phyloP scores from a whole-genome alignment of 2,329 filamentous ascomycete species.

The Pyrenophora teres region DNA sequence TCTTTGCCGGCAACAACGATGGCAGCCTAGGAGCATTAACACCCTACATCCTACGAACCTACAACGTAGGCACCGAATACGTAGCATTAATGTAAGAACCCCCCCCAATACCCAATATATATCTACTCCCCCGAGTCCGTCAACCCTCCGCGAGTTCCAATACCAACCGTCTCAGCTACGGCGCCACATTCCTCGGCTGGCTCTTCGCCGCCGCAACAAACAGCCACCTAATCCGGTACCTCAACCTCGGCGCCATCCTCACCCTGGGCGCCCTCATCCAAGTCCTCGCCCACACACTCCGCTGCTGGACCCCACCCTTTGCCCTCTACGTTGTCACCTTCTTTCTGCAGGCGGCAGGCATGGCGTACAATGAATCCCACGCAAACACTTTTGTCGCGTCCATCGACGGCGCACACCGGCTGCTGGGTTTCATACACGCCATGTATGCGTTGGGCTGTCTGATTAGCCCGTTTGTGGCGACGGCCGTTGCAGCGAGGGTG shows the following conservation, averaged over 20 bases:
- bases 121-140: too few species aligned
- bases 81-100: conserved; percentile 53
- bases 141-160: too few species aligned
- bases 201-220: conserved; percentile 62
- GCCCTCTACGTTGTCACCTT: conserved; percentile 63
- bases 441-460: conserved; percentile 64
- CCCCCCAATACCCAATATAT: background rate
- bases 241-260: conserved; percentile 63
- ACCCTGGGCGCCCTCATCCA: conserved; percentile 62
- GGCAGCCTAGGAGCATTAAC: conserved; percentile 67
- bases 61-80: conserved; percentile 56
- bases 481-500: conserved; percentile 43
- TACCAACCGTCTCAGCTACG: conserved; percentile 45
- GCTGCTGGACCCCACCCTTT: conserved; percentile 63
- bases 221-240: conserved; percentile 56
- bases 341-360: conserved; percentile 62
- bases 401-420: conserved; percentile 59
- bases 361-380: conserved; percentile 67
- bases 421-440: conserved; percentile 67
- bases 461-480: conserved; percentile 58
- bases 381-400: conserved; percentile 65
- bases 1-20: conserved; percentile 68
- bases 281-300: conserved; percentile 58
- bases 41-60: conserved; percentile 64
- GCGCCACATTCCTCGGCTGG: conserved; percentile 64